Percentiles rank a stretch among this genome's conserved stretches.
Evolutionary conservation across 2,329 filamentous ascomycete species (phyloP).

Genomic region (Monascus ruber): DNA sequence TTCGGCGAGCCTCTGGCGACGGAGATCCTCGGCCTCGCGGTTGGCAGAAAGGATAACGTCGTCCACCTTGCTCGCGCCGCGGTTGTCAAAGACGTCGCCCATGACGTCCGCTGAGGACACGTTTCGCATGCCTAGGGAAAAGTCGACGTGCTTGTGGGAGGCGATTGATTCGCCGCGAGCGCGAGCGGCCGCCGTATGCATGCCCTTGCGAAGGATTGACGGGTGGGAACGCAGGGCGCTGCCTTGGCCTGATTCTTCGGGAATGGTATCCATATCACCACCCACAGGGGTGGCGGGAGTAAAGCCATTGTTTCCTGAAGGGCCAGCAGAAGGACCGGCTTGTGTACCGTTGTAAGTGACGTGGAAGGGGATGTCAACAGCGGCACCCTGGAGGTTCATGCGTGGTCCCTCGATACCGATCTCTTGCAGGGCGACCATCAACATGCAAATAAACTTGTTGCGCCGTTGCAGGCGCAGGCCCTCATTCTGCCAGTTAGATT

Average conservation of each 20-base stretch:
- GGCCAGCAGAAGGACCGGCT: constrained; percentile 30
- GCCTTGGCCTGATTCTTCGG: constrained; percentile 21
- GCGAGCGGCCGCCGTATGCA: constrained; percentile 32
- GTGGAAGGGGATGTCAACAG: constrained; percentile 56
- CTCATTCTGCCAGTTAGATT: constrained; percentile 94
- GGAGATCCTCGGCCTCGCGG: constrained; percentile 24
- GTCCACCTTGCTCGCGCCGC: constrained; percentile 23
- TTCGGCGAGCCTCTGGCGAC: constrained; percentile 8
- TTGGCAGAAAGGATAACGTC: constrained; percentile 28
- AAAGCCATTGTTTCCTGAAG: constrained; percentile 34
- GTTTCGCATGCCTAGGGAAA: constrained; percentile 56
- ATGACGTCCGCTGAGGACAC: constrained; percentile 47
- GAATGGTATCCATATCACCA: constrained; percentile 9
- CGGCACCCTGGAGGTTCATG: constrained; percentile 59
- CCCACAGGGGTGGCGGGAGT: constrained; percentile 19
- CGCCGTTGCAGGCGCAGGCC: constrained; percentile 76
- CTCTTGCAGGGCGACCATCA: constrained; percentile 76
- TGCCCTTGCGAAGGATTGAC: constrained; percentile 46
- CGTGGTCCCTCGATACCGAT: constrained; percentile 77
- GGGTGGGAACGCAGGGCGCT: constrained; percentile 26
- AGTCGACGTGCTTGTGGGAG: constrained; percentile 55
- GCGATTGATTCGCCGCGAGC: constrained; percentile 47
- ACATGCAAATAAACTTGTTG: constrained; percentile 86
- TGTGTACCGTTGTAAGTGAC: constrained; percentile 40
- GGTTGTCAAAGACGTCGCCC: constrained; percentile 55